A percentile compares a stretch with the other conserved stretches of the same genome.
Evolutionary conservation across 2,329 filamentous ascomycete species (phyloP).

Genomic region (Penicillium sp.): DNA sequence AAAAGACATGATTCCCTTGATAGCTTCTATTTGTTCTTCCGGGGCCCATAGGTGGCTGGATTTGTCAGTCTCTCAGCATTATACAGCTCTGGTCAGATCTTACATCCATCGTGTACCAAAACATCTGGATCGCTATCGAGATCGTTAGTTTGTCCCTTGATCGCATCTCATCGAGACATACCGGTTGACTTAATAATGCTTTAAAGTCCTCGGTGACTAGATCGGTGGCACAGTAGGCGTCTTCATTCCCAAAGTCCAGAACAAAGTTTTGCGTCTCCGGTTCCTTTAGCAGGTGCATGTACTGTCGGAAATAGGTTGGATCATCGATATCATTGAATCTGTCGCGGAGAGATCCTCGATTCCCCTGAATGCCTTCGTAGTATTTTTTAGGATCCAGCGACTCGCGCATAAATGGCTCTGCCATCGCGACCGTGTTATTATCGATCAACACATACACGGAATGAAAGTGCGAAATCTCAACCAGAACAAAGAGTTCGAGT

Average conservation of each 20-base stretch:
- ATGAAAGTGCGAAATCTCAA: too few species aligned
- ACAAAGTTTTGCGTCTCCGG: slow-evolving; percentile 42
- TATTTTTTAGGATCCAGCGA: slow-evolving; percentile 27
- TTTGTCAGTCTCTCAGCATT: background rate
- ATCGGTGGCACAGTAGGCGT: slow-evolving; percentile 43
- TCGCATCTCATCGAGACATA: slow-evolving; percentile 19
- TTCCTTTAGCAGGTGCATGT: slow-evolving; percentile 29
- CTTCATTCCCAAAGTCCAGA: slow-evolving; percentile 45
- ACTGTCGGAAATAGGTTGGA: slow-evolving; percentile 29
- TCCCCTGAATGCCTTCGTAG: slow-evolving; percentile 29
- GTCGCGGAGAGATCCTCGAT: slow-evolving; percentile 17
- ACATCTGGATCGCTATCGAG: slow-evolving; percentile 45
- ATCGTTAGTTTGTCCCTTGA: background rate
- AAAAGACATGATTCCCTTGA: slow-evolving; percentile 58
- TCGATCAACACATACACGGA: too few species aligned
- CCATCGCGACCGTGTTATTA: slow-evolving; percentile 6
- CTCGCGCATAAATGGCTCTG: slow-evolving; percentile 11
- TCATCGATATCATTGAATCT: slow-evolving; percentile 43
- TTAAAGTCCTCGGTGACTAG: slow-evolving; percentile 36
- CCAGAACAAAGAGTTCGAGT: too few species aligned
- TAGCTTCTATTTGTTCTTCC: slow-evolving; percentile 56
- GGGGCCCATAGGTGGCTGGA: slow-evolving; percentile 69
- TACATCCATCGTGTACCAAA: slow-evolving; percentile 70
- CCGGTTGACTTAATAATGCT: slow-evolving; percentile 32
- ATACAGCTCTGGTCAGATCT: slow-evolving; percentile 22